Base-by-base conservation (phyloP, 225 moss, liverwort and hornwort genomes). In the Sphagnum tenellum region DNA sequence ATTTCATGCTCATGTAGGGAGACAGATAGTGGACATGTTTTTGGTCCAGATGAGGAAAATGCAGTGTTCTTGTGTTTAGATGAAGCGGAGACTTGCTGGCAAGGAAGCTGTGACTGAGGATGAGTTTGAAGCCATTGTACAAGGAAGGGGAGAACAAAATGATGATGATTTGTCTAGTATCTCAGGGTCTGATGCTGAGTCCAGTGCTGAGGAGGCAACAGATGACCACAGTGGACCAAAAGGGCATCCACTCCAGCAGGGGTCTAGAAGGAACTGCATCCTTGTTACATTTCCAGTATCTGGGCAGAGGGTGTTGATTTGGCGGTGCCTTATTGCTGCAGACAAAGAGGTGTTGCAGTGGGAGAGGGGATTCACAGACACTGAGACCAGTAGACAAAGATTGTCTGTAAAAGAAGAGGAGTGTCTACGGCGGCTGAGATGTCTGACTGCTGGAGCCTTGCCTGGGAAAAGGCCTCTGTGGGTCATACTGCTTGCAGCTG, bases 121-220 rank as follows among this genome's bases (percentile, higher is more conserved):
- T 63, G 86, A 98, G 69, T 98, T 98, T 57, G 89, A 87, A 71
- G 77, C 57, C 45, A 46, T 93, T 82, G 86, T 84, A 46, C 89
- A 87, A 49, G 89, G 89, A 61, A 74, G 75, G 9, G 53, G 58
- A 53, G 70, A 69, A 61, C 74, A 78, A 47, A 83, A 65, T 9
- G 70, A 84, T 64, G 98, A 86, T 47, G 98, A 93, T 61, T 75
- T 98, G 60, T 98, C 98, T 6, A 98, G 98, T 73, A 93, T 98
- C 70, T 98, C 98, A 60, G 98, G 98, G 56, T 98, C 98, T 60
- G 98, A 98, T 29, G 67, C 74, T 46, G 98, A 91, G 75, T 77
- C 88, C 3, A 93, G 90, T 70, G 73, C 74, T 52, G 52, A 52
- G 7, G 7, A 52, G 9, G 52, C 52, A 52, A 9, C 6, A 64